Evolutionary conservation across 352 stramenopile genomes (phyloP).

Genomic region (Plasmopara viticola): DNA sequence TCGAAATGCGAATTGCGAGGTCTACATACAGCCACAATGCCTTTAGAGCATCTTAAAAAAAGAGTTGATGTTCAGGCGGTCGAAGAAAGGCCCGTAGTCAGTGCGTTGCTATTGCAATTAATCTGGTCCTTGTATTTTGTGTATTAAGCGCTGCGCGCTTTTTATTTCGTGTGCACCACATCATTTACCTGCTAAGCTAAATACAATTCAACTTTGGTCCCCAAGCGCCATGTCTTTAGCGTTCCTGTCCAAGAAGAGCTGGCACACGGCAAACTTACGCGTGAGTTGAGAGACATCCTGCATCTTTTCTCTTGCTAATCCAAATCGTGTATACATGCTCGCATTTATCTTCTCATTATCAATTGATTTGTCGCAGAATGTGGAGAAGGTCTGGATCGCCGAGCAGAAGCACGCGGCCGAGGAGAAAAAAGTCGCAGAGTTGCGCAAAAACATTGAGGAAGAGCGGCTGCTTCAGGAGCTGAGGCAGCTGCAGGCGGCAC

Average conservation of each 20-base stretch:
- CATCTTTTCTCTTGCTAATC: not conserved
- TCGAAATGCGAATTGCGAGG: no score
- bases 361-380: slow-evolving; percentile 71
- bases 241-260: slow-evolving; percentile 97
- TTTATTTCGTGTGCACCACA: not conserved
- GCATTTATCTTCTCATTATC: not conserved
- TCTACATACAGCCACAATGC: no score
- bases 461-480: slow-evolving; percentile 95
- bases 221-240: slow-evolving; percentile 68
- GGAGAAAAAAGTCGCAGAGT: slow-evolving; percentile 90
- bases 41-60: no score
- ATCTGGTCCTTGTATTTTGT: no score
- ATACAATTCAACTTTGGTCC: not conserved
- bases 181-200: not conserved
- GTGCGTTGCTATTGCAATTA: no score
- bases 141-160: no score
- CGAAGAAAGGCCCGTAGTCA: no score
- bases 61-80: no score
- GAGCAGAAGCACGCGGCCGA: slow-evolving; percentile 93
- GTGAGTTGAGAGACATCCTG: slow-evolving; percentile 31
- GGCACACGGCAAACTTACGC: slow-evolving; percentile 93
- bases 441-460: slow-evolving; percentile 95
- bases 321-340: not conserved
- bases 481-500: slow-evolving; percentile 81
- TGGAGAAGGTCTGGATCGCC: slow-evolving; percentile 96